Percentiles rank a stretch among this genome's conserved stretches.
Conservation (phyloP, 768 basidiomycete genomes). For the Fomitopsis pulvina region DNA sequence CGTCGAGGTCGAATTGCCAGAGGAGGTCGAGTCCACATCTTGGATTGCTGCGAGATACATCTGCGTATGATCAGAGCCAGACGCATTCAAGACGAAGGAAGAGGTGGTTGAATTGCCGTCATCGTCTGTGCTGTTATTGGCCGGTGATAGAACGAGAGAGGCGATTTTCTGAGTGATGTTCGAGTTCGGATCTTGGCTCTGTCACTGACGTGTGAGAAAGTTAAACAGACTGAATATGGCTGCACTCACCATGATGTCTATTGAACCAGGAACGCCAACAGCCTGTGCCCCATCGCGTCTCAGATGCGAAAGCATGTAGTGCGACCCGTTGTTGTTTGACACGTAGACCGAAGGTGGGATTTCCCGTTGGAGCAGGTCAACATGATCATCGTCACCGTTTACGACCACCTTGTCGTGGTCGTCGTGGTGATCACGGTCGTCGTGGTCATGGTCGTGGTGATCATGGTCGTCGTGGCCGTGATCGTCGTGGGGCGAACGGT, state of each 20-base stretch:
- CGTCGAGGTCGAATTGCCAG: constrained; percentile 15
- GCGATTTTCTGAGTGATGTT: constrained; percentile 27
- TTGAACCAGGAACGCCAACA: constrained; percentile 30
- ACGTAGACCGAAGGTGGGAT: constrained; percentile 7
- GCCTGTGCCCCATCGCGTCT: constrained; percentile 3
- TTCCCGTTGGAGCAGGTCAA: constrained; percentile 12
- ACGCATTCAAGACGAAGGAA: constrained; percentile 26
- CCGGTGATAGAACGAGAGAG: constrained; percentile 30
- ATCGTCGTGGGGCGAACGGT: neutral
- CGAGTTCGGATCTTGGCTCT: constrained; percentile 32
- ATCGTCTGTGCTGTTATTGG: constrained; percentile 17
- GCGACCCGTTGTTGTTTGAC: constrained; percentile 11
- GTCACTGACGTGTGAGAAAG: neutral
- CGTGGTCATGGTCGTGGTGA: constrained; percentile 6
- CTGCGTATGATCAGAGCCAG: constrained; percentile 21
- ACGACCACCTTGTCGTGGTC: constrained; percentile 8
- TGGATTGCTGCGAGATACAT: constrained; percentile 19
- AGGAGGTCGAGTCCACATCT: constrained; percentile 14
- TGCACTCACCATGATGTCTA: constrained; percentile 43
- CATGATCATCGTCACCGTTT: constrained; percentile 22
- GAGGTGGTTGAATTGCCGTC: constrained; percentile 5
- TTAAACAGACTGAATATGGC: constrained; percentile 5
- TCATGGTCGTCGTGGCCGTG: constrained; percentile 1
- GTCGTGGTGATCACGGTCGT: too few relatives aligned
- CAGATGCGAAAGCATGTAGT: constrained; percentile 11